These are phyloP conservation scores for Pseudogymnoascus sp. DNA, from an alignment of 2,329 filamentous ascomycete genomes.

Conservation along the genomic window DNA sequence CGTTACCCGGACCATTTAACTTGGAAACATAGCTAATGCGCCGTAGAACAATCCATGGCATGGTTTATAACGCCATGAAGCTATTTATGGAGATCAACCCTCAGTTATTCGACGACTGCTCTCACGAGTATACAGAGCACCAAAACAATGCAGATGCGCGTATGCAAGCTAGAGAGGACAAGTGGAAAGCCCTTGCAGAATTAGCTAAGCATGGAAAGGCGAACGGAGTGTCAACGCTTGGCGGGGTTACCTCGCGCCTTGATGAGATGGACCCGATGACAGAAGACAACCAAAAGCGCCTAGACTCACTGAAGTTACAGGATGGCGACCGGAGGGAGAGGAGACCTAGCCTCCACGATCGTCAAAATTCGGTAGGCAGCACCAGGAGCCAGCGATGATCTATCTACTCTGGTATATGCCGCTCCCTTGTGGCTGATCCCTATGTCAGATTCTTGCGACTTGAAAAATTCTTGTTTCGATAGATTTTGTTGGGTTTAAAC, in stretches of 20 bases:
- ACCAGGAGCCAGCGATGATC: constrained; percentile 32
- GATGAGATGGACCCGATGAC: constrained; percentile 74
- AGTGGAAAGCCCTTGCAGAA: constrained; percentile 81
- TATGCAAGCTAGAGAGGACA: constrained; percentile 71
- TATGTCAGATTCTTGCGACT: constrained; percentile 4
- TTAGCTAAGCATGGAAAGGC: constrained; percentile 64
- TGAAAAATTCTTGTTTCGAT: constrained; percentile 10
- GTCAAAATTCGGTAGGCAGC: constrained; percentile 49
- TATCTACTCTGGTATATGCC: not conserved
- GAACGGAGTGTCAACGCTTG: constrained; percentile 32
- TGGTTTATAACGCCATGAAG: constrained; percentile 99
- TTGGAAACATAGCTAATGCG: constrained; percentile 27
- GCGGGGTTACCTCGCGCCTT: constrained; percentile 40
- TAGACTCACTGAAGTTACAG: constrained; percentile 85
- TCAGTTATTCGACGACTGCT: constrained; percentile 96
- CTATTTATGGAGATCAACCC: constrained; percentile 99
- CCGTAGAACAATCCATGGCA: constrained; percentile 88
- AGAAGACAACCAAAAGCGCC: constrained; percentile 76
- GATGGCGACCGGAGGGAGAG: constrained; percentile 61
- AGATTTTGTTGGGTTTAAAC: constrained; percentile 3
- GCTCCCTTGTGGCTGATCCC: not conserved
- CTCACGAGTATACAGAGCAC: constrained; percentile 93
- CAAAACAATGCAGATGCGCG: constrained; percentile 86
- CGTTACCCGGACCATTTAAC: constrained; percentile 25
- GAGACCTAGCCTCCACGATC: constrained; percentile 48